Evolutionary conservation across 1,284 basidiomycete genomes (phyloP), one percentile per base, ranked within the genome.

Genomic region (Cystobasidiaceae sp.): DNA sequence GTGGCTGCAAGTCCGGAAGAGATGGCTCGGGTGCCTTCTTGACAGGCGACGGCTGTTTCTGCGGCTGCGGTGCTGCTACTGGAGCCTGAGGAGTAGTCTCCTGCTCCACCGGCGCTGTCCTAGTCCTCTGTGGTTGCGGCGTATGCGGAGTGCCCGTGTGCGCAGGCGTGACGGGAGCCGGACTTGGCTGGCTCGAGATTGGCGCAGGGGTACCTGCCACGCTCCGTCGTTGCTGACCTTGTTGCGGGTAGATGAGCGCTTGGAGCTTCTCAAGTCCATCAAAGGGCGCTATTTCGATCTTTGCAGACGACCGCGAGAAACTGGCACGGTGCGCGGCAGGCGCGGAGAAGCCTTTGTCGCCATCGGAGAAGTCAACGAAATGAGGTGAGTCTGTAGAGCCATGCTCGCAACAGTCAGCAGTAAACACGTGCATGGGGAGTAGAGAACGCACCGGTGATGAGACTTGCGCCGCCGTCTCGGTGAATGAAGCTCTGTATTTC

Each of bases 311-410:
- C 28, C 88, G 83, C 7, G 73, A 68, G 72, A 86, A 90, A 67
- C 80, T 80, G 32, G 89, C 79, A 2, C 68, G 67, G 63, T 76
- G 78, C 67, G 68, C 75, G 0, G 73, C 71, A 19, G 70, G 75
- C 15, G 58, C 28, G 17, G 69, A 69, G 11, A 74, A 75, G 52
- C 78, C 77, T 1, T 73, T 72, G 52, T 79, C 77, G 51, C 78
- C 77, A 11, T 74, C 72, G 1, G 76, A 72, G 69, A 79, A 80
- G 77, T 91, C 88, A 75, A 93, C 83, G 75, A 91, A 92, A 17
- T 81, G 76, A 23, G 89, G 89, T 11, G 89, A 84, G 69, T 92
- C 89, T 64, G 57, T 4, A 23, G 6, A n/a, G n/a, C n/a, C n/a
- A n/a, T n/a, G n/a, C 39, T 27, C 15, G 33, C 13, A 17, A 13